These are phyloP conservation scores for Ilyonectria destructans DNA, from an alignment of 2,329 filamentous ascomycete genomes.

Conservation along the genomic window DNA sequence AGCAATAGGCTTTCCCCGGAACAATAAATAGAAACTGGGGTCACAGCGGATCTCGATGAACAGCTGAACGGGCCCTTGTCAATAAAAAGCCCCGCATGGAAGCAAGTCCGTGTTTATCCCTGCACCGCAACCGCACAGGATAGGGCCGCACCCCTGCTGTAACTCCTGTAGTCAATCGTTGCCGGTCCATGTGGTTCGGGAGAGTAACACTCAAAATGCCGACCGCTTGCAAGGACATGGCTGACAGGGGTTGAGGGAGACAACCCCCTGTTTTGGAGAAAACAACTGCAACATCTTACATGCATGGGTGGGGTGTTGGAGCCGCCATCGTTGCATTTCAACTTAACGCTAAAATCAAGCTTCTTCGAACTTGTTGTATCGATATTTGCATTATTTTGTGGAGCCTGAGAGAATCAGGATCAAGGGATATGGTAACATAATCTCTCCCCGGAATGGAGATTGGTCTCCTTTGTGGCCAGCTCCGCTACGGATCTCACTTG, in stretches of 20 bases:
- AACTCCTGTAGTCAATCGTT: not conserved
- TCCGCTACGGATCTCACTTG: not conserved
- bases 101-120: not conserved
- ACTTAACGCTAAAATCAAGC: not conserved
- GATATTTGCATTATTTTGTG: not conserved
- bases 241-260: not conserved
- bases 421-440: not conserved
- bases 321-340: not conserved
- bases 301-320: not conserved
- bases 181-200: slow-evolving; percentile 1
- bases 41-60: slow-evolving; percentile 8
- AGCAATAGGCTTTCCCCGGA: slow-evolving; percentile 9
- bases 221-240: too few relatives aligned
- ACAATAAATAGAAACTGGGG: slow-evolving; percentile 16
- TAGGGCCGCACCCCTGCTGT: not conserved
- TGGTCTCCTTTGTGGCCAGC: not conserved
- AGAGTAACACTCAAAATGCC: too few relatives aligned
- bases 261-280: not conserved
- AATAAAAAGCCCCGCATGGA: not conserved
- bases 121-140: not conserved
- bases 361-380: not conserved
- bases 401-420: not conserved
- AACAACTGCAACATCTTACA: not conserved
- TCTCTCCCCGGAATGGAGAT: not conserved
- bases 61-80: not conserved